Conservation (phyloP, 192 early-diverging fungal species). For the Obelidium mucronatum region DNA sequence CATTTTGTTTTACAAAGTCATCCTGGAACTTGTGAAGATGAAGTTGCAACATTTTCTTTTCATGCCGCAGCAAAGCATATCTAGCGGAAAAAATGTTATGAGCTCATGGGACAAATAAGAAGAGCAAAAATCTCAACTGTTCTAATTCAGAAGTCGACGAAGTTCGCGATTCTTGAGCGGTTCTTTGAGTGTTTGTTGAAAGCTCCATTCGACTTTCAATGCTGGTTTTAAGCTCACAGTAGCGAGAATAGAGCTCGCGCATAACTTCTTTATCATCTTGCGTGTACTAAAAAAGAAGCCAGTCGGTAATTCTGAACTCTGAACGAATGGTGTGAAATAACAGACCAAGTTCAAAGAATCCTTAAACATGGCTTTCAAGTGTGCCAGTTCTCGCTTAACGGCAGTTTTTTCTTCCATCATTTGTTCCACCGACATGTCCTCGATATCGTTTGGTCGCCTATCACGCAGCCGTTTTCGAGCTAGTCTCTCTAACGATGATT, state of each 20-base stretch:
- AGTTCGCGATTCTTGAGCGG: neutral
- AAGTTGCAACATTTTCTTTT: constrained; percentile 54
- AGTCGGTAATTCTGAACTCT: neutral
- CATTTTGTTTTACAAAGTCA: constrained; percentile 50
- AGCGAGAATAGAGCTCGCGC: constrained; percentile 38
- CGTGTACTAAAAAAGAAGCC: neutral
- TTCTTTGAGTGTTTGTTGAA: neutral
- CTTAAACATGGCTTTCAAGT: constrained; percentile 29
- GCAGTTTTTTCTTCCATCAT: constrained; percentile 37
- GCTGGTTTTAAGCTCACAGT: constrained; percentile 40
- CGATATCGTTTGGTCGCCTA: constrained; percentile 20
- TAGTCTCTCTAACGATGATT: constrained; percentile 23
- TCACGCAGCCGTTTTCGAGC: constrained; percentile 23
- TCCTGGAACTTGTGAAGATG: constrained; percentile 49
- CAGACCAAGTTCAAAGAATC: constrained; percentile 10
- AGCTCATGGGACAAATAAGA: neutral
- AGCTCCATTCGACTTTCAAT: constrained; percentile 15
- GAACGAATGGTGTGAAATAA: neutral
- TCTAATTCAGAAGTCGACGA: constrained; percentile 1
- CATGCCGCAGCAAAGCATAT: constrained; percentile 37
- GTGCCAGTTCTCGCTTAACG: constrained; percentile 34
- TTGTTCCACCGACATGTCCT: constrained; percentile 30
- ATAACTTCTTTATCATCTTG: constrained; percentile 37
- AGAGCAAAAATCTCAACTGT: neutral
- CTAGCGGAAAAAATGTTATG: constrained; percentile 8